phyloP scores from a whole-genome alignment of 1,284 basidiomycete genomes.

The Puccinia hordei region DNA sequence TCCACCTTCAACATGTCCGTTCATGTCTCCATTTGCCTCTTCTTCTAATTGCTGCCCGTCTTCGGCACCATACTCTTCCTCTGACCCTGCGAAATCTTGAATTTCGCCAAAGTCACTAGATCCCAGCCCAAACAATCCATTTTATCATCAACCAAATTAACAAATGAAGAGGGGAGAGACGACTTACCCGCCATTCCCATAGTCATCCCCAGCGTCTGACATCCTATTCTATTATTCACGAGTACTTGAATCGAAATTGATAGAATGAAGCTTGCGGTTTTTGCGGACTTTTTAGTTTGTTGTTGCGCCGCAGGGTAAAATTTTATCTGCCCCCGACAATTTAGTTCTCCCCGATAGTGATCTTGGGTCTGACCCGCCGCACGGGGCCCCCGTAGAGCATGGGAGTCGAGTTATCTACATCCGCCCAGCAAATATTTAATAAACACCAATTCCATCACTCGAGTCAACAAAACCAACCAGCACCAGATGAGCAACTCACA shows the following conservation, averaged over 20 bases:
- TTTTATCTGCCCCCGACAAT: too few relatives aligned
- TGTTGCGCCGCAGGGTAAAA: too few relatives aligned
- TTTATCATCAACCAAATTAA: not conserved
- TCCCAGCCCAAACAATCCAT: not conserved
- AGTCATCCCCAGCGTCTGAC: slow-evolving; percentile 16
- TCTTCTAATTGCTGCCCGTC: slow-evolving; percentile 36
- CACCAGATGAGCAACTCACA: slow-evolving; percentile 14
- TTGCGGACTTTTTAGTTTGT: too few relatives aligned
- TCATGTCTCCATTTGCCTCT: not conserved
- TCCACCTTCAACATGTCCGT: not conserved
- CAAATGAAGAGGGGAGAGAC: not conserved
- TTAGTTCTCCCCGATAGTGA: too few relatives aligned
- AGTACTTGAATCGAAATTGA: too few relatives aligned
- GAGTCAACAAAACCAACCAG: not conserved
- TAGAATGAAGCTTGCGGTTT: too few relatives aligned
- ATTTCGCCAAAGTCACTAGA: slow-evolving; percentile 22
- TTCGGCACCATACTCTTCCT: slow-evolving; percentile 35
- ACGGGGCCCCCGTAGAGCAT: too few relatives aligned
- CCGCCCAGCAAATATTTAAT: too few relatives aligned
- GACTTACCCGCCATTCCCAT: slow-evolving; percentile 13
- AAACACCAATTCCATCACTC: too few relatives aligned
- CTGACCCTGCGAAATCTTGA: slow-evolving; percentile 37
- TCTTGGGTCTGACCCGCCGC: too few relatives aligned
- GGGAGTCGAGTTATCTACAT: too few relatives aligned
- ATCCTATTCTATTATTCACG: too few relatives aligned